phyloP scores from a whole-genome alignment of 257 asterid genomes.

The Marsdenia floribunda region DNA sequence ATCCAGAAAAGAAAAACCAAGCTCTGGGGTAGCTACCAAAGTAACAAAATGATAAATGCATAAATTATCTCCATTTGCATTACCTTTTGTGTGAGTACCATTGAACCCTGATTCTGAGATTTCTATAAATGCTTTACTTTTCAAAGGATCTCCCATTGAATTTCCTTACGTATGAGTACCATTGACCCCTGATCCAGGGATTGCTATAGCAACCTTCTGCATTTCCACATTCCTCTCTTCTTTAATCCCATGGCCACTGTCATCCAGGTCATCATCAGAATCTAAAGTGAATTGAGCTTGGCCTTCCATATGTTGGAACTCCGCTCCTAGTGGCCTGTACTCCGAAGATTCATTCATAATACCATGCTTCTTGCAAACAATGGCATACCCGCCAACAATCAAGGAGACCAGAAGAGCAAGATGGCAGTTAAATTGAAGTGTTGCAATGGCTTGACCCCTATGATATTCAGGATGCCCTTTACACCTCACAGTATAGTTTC shows the following conservation, averaged over 20 bases:
- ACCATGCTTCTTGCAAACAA: constrained; percentile 53
- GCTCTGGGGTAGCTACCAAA: constrained; percentile 17
- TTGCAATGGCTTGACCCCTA: constrained; percentile 86
- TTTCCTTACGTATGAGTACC: constrained; percentile 47
- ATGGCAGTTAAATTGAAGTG: constrained; percentile 84
- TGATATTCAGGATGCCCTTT: constrained; percentile 85
- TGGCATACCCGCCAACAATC: constrained; percentile 38
- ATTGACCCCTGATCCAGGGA: constrained; percentile 41
- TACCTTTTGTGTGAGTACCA: constrained; percentile 47
- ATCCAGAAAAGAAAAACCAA: constrained; percentile 17
- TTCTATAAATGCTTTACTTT: constrained; percentile 11
- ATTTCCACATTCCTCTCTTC: constrained; percentile 50
- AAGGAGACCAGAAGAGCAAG: constrained; percentile 66
- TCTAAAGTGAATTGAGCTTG: constrained; percentile 65
- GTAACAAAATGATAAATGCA: constrained; percentile 13
- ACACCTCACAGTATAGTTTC: constrained; percentile 76
- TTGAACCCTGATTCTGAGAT: constrained; percentile 40
- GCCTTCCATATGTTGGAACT: constrained; percentile 37
- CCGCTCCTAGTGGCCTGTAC: constrained; percentile 69
- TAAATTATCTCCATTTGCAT: background rate
- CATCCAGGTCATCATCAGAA: constrained; percentile 56
- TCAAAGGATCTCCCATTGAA: background rate
- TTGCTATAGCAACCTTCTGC: constrained; percentile 39
- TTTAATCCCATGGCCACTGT: constrained; percentile 38
- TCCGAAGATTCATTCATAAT: constrained; percentile 34